Conservation (phyloP, 805 yeast genomes). For the Kazachstania viticola region DNA sequence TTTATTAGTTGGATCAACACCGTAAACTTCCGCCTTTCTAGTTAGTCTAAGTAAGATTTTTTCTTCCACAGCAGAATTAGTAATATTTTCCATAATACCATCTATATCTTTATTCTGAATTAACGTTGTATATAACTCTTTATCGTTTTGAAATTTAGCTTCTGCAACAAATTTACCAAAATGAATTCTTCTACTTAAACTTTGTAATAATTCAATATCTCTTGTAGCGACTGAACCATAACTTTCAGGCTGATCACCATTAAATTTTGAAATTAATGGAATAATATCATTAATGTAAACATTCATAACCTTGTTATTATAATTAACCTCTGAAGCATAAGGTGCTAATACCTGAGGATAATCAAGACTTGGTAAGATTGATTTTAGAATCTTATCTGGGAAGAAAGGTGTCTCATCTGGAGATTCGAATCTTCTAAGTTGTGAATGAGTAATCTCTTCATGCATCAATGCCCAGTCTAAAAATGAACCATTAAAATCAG, state of each 20-base stretch:
- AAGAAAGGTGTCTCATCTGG: constrained; percentile 92
- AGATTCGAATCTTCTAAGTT: constrained; percentile 79
- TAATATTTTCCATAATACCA: constrained; percentile 72
- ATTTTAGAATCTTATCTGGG: constrained; percentile 49
- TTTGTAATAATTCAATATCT: constrained; percentile 81
- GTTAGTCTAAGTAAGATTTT: constrained; percentile 68
- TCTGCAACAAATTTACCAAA: constrained; percentile 98
- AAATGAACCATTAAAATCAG: constrained; percentile 67
- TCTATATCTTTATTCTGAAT: constrained; percentile 53
- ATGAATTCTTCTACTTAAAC: constrained; percentile 84
- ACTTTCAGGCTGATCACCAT: constrained; percentile 73
- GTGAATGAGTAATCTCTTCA: constrained; percentile 64
- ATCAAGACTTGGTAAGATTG: constrained; percentile 68
- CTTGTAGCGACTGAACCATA: constrained; percentile 75
- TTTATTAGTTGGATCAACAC: constrained; percentile 73
- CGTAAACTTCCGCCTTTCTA: constrained; percentile 76
- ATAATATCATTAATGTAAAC: constrained; percentile 65
- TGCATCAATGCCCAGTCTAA: constrained; percentile 77
- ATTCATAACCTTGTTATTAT: constrained; percentile 55
- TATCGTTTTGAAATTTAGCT: constrained; percentile 69
- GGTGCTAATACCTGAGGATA: constrained; percentile 73
- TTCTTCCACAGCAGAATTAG: constrained; percentile 78
- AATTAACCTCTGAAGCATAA: constrained; percentile 63
- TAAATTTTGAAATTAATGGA: constrained; percentile 54
- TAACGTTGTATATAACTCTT: constrained; percentile 47